Evolutionary conservation across 1,284 basidiomycete genomes (phyloP).

Genomic region (Malassezia slooffiae): DNA sequence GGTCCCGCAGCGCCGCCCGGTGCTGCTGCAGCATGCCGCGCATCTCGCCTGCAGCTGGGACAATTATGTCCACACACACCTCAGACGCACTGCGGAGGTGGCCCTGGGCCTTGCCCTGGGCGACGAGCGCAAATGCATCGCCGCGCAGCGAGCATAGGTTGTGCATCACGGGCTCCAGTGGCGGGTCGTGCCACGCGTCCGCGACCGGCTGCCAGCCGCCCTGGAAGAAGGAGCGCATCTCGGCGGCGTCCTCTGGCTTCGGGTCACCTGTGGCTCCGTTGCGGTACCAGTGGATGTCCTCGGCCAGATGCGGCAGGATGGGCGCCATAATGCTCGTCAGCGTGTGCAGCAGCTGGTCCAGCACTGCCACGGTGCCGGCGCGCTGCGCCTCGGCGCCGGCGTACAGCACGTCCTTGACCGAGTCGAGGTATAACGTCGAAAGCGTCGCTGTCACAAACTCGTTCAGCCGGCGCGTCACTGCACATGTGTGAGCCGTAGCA

Average conservation of each 20-base stretch:
- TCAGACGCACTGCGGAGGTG: constrained; percentile 3
- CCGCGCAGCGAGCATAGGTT: constrained; percentile 3
- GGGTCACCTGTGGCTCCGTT: constrained; percentile 27
- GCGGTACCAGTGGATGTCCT: constrained; percentile 64
- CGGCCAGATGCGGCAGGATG: constrained; percentile 78
- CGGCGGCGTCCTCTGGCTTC: constrained; percentile 1
- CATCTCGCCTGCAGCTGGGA: not conserved
- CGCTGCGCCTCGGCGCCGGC: constrained; percentile 53
- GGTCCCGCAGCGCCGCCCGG: constrained; percentile 16
- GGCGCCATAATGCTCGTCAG: constrained; percentile 70
- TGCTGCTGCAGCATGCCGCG: not conserved
- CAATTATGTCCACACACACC: constrained; percentile 7
- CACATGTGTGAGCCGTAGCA: not conserved
- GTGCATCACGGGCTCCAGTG: not conserved
- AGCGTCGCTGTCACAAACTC: constrained; percentile 52
- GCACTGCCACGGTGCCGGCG: constrained; percentile 58
- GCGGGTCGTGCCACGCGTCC: constrained; percentile 6
- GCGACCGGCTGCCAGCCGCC: constrained; percentile 23
- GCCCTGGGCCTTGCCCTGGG: not conserved
- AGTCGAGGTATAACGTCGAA: constrained; percentile 66
- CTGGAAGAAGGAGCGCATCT: constrained; percentile 27
- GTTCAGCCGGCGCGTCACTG: constrained; percentile 49
- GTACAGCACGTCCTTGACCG: constrained; percentile 82
- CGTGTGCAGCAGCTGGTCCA: constrained; percentile 62
- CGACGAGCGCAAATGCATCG: constrained; percentile 6